These are phyloP conservation scores for Oryza glaberrima DNA, from an alignment of 176 grass and related monocot species.

Conservation along the genomic window DNA sequence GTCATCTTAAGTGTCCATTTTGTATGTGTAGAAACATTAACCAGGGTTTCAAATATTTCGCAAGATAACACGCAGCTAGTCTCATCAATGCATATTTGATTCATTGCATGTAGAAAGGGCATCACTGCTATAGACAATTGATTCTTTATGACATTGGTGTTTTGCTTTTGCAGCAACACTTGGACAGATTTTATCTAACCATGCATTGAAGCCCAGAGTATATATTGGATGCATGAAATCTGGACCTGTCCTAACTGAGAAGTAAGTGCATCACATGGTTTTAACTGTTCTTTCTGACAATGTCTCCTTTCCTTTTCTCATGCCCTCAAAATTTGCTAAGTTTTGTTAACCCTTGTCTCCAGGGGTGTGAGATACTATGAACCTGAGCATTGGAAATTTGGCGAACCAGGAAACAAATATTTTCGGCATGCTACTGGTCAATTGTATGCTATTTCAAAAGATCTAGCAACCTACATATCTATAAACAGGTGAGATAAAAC, in stretches of 20 bases:
- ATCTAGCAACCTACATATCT: conserved; percentile 75
- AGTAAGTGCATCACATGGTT: conserved; percentile 54
- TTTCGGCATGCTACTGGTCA: conserved; percentile 76
- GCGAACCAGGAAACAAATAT: conserved; percentile 69
- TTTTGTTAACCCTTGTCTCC: neutral
- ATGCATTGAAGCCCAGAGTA: conserved; percentile 72
- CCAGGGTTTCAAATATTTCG: neutral
- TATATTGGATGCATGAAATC: conserved; percentile 99
- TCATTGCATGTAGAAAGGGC: neutral
- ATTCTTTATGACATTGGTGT: neutral
- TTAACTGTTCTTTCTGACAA: neutral
- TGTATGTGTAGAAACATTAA: neutral
- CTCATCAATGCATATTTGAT: neutral
- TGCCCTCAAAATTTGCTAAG: conserved; percentile 20
- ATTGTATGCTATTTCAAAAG: conserved; percentile 75
- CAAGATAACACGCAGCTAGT: neutral
- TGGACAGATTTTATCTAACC: conserved; percentile 62
- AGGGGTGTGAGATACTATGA: conserved; percentile 80
- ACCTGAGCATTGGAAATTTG: conserved; percentile 78
- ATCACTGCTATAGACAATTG: neutral
- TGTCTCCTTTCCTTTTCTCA: neutral
- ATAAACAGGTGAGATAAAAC: conserved; percentile 62
- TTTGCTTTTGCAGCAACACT: conserved; percentile 58
- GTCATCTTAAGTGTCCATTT: conserved; percentile 29
- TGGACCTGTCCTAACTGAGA: conserved; percentile 81